Evolutionary conservation across 306 rosid species (phyloP).

Genomic region (Acmispon strigosus): DNA sequence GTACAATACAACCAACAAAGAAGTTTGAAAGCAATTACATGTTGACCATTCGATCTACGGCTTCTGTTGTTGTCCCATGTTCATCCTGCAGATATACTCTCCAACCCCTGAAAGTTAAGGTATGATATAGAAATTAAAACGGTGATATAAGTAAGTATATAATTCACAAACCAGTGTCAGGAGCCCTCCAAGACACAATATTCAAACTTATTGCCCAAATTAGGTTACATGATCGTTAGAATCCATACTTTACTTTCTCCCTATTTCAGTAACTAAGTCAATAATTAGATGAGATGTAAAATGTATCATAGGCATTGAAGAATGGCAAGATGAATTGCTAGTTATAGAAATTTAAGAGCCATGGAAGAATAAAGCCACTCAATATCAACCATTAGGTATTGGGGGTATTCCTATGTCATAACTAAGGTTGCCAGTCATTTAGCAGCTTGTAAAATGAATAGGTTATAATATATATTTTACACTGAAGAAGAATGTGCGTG

Average conservation of each 20-base stretch:
- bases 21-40: slow-evolving; percentile 40
- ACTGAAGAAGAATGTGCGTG: slow-evolving; percentile 1
- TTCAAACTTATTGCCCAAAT: neutral
- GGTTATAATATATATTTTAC: neutral
- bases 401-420: neutral
- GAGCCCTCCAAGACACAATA: neutral
- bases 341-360: neutral
- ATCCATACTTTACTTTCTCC: neutral
- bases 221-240: neutral
- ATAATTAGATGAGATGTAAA: neutral
- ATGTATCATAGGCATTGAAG: neutral
- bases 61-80: slow-evolving; percentile 78
- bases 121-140: neutral
- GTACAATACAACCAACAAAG: neutral
- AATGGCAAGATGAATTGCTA: neutral
- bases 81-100: slow-evolving; percentile 88
- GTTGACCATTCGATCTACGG: slow-evolving; percentile 55
- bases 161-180: neutral
- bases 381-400: neutral
- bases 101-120: slow-evolving; percentile 72
- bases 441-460: no score
- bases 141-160: neutral
- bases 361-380: neutral
- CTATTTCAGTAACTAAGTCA: neutral
- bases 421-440: no score